Conservation (phyloP, 768 basidiomycete species). For the Polyporus arcularius region DNA sequence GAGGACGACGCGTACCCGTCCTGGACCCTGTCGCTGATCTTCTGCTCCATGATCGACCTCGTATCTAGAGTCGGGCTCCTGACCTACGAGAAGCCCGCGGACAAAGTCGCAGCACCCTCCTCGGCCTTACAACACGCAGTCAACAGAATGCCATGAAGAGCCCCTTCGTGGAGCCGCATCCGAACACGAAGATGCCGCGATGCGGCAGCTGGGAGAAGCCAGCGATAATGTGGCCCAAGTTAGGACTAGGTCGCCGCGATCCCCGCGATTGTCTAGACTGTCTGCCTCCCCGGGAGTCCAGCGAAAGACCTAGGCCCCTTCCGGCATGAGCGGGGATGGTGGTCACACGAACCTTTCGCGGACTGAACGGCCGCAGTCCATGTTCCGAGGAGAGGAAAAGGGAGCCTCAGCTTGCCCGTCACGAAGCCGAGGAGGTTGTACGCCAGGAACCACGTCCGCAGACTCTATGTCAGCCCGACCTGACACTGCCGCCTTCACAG, state of each 20-base stretch:
- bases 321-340: slow-evolving; percentile 2
- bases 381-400: slow-evolving; percentile 23
- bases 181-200: slow-evolving; percentile 42
- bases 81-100: slow-evolving; percentile 87
- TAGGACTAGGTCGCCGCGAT: slow-evolving; percentile 39
- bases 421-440: slow-evolving; percentile 31
- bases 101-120: slow-evolving; percentile 34
- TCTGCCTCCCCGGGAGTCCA: slow-evolving; percentile 3
- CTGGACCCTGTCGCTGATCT: slow-evolving; percentile 89
- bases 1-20: slow-evolving; percentile 82
- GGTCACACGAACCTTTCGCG: neutral
- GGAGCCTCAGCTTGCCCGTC: slow-evolving; percentile 22
- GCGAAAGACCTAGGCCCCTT: slow-evolving; percentile 7
- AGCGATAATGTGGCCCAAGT: slow-evolving; percentile 63
- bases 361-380: neutral
- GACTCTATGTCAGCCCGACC: slow-evolving; percentile 36
- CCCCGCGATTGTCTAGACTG: slow-evolving; percentile 26
- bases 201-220: slow-evolving; percentile 76
- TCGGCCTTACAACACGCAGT: slow-evolving; percentile 28
- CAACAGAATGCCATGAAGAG: slow-evolving; percentile 32
- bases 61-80: slow-evolving; percentile 92
- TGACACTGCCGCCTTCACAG: slow-evolving; percentile 15
- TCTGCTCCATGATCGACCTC: slow-evolving; percentile 81
- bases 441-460: slow-evolving; percentile 35
- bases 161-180: slow-evolving; percentile 27